Evolutionary conservation across 768 basidiomycete genomes (phyloP).

Genomic region (Collybiopsis luxurians): DNA sequence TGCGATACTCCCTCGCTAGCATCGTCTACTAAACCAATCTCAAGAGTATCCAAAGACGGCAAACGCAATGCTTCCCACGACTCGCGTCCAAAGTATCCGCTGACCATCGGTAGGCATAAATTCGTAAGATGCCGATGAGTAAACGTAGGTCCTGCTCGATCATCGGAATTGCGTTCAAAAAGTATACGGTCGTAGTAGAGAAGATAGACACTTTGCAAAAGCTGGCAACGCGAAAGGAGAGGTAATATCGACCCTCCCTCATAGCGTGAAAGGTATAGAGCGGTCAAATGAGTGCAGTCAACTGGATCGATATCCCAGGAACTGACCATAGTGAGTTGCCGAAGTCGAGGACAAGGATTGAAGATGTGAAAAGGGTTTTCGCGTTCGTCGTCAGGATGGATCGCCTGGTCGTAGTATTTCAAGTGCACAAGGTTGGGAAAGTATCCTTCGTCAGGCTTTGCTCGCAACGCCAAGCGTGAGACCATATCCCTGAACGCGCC

Average conservation of each 20-base stretch:
- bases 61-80: neutral
- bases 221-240: neutral
- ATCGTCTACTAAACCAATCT: neutral
- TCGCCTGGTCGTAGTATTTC: neutral
- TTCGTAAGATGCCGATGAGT: neutral
- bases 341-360: neutral
- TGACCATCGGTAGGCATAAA: neutral
- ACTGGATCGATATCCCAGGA: neutral
- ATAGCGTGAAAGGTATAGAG: neutral
- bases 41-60: neutral
- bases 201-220: neutral
- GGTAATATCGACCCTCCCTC: neutral
- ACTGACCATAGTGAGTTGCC: neutral
- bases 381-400: neutral
- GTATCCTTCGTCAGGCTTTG: neutral
- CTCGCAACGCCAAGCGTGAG: neutral
- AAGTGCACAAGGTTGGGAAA: slow-evolving; percentile 1
- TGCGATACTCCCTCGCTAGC: neutral
- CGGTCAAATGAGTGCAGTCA: neutral
- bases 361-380: neutral
- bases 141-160: neutral
- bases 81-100: neutral
- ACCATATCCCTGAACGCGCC: neutral
- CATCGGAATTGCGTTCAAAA: neutral
- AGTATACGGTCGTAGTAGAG: neutral